These are phyloP conservation scores for Cynanchum wilfordii DNA, from an alignment of 257 asterid species.

Conservation along the genomic window DNA sequence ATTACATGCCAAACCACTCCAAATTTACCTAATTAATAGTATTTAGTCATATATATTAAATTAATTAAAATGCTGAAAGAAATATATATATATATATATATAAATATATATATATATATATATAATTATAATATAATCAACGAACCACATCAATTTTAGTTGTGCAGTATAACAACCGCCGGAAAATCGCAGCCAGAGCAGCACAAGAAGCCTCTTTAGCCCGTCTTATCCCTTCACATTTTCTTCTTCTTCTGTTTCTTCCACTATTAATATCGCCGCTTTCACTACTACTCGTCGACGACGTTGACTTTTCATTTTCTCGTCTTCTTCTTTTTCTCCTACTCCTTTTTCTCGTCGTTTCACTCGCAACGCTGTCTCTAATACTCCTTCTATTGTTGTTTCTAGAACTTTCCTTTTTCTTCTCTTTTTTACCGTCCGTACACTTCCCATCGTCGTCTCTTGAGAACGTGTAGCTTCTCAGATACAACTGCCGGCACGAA, in stretches of 20 bases:
- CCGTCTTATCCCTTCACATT: slow-evolving; percentile 29
- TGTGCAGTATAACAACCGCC: slow-evolving; percentile 72
- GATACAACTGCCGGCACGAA: slow-evolving; percentile 73
- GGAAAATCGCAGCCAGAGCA: slow-evolving; percentile 52
- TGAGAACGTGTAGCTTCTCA: slow-evolving; percentile 83
- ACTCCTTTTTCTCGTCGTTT: no score
- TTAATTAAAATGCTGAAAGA: background rate
- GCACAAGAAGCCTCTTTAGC: slow-evolving; percentile 36
- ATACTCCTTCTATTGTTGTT: no score
- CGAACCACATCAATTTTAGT: slow-evolving; percentile 68
- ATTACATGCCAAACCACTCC: background rate
- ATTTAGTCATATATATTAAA: background rate
- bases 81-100: background rate
- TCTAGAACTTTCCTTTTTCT: slow-evolving; percentile 51
- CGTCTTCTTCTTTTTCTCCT: slow-evolving; percentile 11
- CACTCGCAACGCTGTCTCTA: no score
- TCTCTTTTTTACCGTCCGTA: slow-evolving; percentile 24
- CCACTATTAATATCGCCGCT: slow-evolving; percentile 1
- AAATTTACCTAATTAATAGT: background rate
- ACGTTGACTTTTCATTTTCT: background rate
- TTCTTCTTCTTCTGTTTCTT: slow-evolving; percentile 11
- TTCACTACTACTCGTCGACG: slow-evolving; percentile 11
- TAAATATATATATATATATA: background rate
- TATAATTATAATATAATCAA: background rate
- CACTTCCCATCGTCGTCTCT: slow-evolving; percentile 47